These are phyloP conservation scores for Eimeria brunetti DNA, from an alignment of 169 alveolate species.

Conservation along the genomic window DNA sequence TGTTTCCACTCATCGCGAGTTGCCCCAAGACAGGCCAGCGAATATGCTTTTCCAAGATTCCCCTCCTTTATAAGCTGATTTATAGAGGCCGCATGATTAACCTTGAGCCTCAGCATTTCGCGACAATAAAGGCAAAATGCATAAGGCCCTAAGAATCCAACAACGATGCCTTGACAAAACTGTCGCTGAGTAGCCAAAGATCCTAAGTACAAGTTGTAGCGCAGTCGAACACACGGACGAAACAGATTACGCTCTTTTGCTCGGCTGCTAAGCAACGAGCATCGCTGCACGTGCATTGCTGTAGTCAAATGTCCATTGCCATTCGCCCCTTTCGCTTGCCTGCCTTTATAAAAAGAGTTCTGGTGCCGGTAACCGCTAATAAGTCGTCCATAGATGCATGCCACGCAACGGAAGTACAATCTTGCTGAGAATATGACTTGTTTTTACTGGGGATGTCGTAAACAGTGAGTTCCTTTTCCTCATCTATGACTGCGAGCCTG, in stretches of 20 bases:
- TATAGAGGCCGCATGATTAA: constrained; percentile 93
- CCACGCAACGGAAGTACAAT: constrained; percentile 95
- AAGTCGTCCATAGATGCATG: constrained; percentile 94
- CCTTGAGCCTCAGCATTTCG: constrained; percentile 92
- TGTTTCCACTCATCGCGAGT: constrained; percentile 93
- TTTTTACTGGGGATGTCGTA: constrained; percentile 88
- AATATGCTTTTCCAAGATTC: constrained; percentile 90
- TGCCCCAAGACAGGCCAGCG: constrained; percentile 94
- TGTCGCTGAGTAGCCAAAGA: constrained; percentile 92
- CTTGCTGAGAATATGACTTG: constrained; percentile 89
- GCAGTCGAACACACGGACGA: background rate
- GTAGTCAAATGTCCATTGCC: background rate
- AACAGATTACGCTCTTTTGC: background rate
- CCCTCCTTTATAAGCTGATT: constrained; percentile 90
- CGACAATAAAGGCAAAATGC: constrained; percentile 89
- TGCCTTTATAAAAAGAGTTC: constrained; percentile 83
- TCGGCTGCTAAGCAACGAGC: background rate
- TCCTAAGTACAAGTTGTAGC: constrained; percentile 79
- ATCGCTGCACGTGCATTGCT: background rate
- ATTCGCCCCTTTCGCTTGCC: constrained; percentile 11
- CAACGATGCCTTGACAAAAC: constrained; percentile 92
- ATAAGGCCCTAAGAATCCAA: constrained; percentile 96
- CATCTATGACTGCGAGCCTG: constrained; percentile 94
- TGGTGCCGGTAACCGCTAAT: constrained; percentile 93
- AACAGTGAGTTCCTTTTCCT: constrained; percentile 90